Percentiles rank a stretch among this genome's conserved stretches.
Conservation (phyloP, 2,329 filamentous ascomycete species). For the Proliferodiscus dingleyae region DNA sequence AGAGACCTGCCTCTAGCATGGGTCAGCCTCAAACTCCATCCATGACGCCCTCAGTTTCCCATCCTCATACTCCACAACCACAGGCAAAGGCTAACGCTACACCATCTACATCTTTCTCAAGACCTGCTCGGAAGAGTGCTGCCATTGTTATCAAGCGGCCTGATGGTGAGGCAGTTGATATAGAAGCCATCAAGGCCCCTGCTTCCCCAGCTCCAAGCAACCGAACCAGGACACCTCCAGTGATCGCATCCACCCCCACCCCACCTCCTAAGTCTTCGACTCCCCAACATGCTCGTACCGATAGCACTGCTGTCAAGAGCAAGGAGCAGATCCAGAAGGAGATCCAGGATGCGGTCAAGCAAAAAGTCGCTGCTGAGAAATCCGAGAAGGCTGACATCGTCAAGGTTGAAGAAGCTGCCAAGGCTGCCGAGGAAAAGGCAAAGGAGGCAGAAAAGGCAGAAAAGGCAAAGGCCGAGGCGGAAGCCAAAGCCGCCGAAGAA, state of each 20-base stretch:
- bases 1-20: slow-evolving; percentile 43
- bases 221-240: slow-evolving; percentile 52
- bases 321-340: slow-evolving; percentile 79
- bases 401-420: slow-evolving; percentile 29
- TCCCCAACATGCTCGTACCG: slow-evolving; percentile 61
- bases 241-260: slow-evolving; percentile 70
- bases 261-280: slow-evolving; percentile 73
- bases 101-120: slow-evolving; percentile 31
- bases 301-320: slow-evolving; percentile 67
- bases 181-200: slow-evolving; percentile 60
- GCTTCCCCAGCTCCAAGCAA: slow-evolving; percentile 51
- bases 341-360: slow-evolving; percentile 54
- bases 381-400: slow-evolving; percentile 32
- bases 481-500: slow-evolving; percentile 33
- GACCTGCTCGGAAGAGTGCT: slow-evolving; percentile 53
- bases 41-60: slow-evolving; percentile 30
- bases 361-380: slow-evolving; percentile 33
- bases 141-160: slow-evolving; percentile 82
- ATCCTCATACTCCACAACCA: slow-evolving; percentile 56
- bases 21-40: slow-evolving; percentile 32
- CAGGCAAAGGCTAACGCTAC: slow-evolving; percentile 42
- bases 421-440: slow-evolving; percentile 29
- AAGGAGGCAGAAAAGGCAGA: slow-evolving; percentile 34
- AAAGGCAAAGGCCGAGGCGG: slow-evolving; percentile 31
- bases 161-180: slow-evolving; percentile 71